Base-by-base conservation (phyloP, 2,329 filamentous ascomycete species). In the Colletotrichum aenigma region DNA sequence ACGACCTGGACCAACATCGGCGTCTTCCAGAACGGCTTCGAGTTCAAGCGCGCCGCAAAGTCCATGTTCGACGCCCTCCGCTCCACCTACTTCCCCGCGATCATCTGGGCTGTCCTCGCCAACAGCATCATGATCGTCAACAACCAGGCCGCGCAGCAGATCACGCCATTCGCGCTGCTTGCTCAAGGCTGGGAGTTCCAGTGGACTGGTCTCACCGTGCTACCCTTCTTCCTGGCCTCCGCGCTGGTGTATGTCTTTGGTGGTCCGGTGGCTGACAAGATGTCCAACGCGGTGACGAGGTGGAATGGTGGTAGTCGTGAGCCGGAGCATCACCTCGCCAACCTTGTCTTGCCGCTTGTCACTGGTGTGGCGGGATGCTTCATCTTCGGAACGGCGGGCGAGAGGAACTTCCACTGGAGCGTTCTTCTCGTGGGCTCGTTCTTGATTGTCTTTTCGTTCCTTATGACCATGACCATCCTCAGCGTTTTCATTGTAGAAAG, bases 401-500 rank as follows among this genome's bases (percentile, higher is more conserved):
- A 82, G 73, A 62, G 76, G 56, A 77, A 75, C 24, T 71, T 80
- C 28, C 79, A 80, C 67, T 83, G 82, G 81, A 77, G 76, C 1
- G 58, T 83, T 2, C 77, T 83, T 32, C 74, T 83, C 6, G 60
- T 78, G 2, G 82, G 81, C 5, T 73, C 78, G 2, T 80, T 80
- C 66, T 66, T 84, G n/a, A 77, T 83, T 38, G 73, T 80, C 4
- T 82, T 82, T n/a, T 81, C 78, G 4, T 80, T 80, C 69, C 73
- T 83, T 8, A 79, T 80, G 18, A 76, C 78, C 8, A 79, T 81
- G 74, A 79, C 81, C 5, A 79, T 79, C 30, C 74, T 81, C 65
- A 82, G 80, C 75, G 83, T 83, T 10, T 83, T 80, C 58, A 77
- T 83, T 3, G 78, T 84, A 6, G 82, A 85, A 77, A 83, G 81